phyloP scores from a whole-genome alignment of 495 filamentous ascomycete species.

The Penicillium ochrochloron region DNA sequence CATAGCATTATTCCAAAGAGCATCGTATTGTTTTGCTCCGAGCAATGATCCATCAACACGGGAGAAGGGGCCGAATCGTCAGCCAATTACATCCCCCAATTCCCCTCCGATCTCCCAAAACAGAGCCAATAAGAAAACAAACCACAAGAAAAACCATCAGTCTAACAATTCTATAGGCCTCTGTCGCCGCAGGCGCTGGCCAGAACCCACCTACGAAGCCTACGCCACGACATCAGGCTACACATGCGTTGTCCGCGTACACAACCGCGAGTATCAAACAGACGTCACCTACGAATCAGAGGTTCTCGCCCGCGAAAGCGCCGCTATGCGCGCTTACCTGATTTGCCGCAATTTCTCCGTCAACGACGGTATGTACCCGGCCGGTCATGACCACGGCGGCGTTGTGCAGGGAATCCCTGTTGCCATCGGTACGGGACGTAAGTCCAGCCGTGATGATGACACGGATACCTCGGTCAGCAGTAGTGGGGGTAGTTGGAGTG shows the following conservation, averaged over 20 bases:
- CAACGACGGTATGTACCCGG: slow-evolving; percentile 89
- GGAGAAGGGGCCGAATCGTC: neutral
- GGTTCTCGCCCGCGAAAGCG: slow-evolving; percentile 85
- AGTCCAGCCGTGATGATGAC: slow-evolving; percentile 46
- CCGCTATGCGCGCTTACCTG: slow-evolving; percentile 95
- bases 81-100: slow-evolving; percentile 20
- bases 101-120: slow-evolving; percentile 10
- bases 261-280: slow-evolving; percentile 95
- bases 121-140: neutral
- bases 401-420: slow-evolving; percentile 87
- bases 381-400: slow-evolving; percentile 71
- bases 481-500: slow-evolving; percentile 55
- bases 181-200: slow-evolving; percentile 94
- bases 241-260: slow-evolving; percentile 91
- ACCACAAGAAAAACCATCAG: slow-evolving; percentile 8
- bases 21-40: neutral
- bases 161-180: slow-evolving; percentile 65
- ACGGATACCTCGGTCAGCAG: slow-evolving; percentile 44
- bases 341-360: slow-evolving; percentile 98
- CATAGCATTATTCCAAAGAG: neutral
- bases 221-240: slow-evolving; percentile 70
- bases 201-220: slow-evolving; percentile 86
- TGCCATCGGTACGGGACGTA: slow-evolving; percentile 66
- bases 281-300: slow-evolving; percentile 82
- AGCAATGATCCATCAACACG: neutral